Evolutionary conservation across 2,329 filamentous ascomycete species (phyloP), one percentile per base, ranked within the genome.

Genomic region (Aspergillus glaucus): DNA sequence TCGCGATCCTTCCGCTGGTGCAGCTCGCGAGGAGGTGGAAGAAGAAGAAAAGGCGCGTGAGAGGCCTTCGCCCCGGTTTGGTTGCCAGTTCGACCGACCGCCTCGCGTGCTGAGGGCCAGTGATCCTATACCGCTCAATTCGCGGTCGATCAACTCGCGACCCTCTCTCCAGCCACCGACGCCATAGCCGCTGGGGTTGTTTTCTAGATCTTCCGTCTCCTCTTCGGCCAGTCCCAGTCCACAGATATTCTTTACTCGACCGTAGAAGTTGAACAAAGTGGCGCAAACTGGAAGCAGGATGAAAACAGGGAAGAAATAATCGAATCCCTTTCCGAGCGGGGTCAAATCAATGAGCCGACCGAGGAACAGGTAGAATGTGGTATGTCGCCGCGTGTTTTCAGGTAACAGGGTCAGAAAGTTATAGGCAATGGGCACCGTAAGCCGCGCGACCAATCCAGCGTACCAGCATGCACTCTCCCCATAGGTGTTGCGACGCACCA

Each of bases 401-500:
- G 87, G 86, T 19, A 96, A 71, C 65, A 97, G 92, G 0, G 92
- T 96, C 66, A 95, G 79, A 64, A 97, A 98, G 71, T 98, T 98
- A 79, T 95, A 98, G 3, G 88, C 85, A 7, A 98, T 78, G 1
- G 93, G 93, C 0, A 98, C 88, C 1, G 88, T 95, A 40, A 98
- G 81, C 61, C 91, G 88, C 45, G 93, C 92, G 9, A 96, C 87
- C 66, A 96, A 89, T 50, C 89, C 84, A 1, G 89, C 86, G 64
- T 97, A 98, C 90, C 94, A 98, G 58, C 92, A 94, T 0, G 93
- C 93, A 44, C 86, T 89, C 66, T 97, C 93, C 52, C 88, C 84
- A 50, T 94, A 92, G 0, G 93, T 98, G 63, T 95, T 93, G 49
- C 93, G 84, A 50, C 82, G 83, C 43, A 97, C 92, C 5, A 98